A percentile compares a stretch with the other conserved stretches of the same genome.
Conservation (phyloP, 805 yeast species). For the Ogataea philodendri region DNA sequence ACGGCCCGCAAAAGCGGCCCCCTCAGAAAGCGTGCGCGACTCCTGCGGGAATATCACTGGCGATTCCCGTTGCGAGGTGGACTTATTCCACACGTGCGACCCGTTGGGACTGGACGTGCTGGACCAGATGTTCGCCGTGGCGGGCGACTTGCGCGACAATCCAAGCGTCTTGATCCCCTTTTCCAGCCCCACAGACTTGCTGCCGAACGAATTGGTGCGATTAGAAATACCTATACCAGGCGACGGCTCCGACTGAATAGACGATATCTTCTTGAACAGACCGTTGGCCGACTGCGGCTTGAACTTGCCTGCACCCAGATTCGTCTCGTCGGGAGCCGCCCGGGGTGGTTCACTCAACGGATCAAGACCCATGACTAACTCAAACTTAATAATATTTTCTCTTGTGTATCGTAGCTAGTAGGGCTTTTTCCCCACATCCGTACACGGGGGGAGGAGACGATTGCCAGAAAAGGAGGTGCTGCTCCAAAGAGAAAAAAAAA, state of each 20-base stretch:
- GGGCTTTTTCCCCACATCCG: constrained; percentile 7
- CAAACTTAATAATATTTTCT: constrained; percentile 8
- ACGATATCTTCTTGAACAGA: constrained; percentile 23
- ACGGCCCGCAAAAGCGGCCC: constrained; percentile 8
- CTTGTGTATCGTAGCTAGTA: constrained; percentile 2
- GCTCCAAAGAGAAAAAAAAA: constrained; percentile 4
- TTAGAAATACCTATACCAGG: constrained; percentile 4
- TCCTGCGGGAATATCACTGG: constrained; percentile 7
- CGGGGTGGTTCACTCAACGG: too few relatives aligned
- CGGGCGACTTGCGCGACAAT: constrained; percentile 10
- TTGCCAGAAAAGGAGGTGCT: constrained; percentile 1
- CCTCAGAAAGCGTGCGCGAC: constrained; percentile 9
- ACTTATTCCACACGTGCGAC: constrained; percentile 10
- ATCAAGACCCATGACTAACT: constrained; percentile 12
- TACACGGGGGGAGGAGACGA: constrained; percentile 2
- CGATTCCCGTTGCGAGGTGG: constrained; percentile 7
- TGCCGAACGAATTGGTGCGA: constrained; percentile 1
- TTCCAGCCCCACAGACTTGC: constrained; percentile 9
- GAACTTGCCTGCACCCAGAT: constrained; percentile 17
- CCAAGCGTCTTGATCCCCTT: constrained; percentile 16
- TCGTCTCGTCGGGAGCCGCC: constrained; percentile 6
- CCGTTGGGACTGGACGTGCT: constrained; percentile 9
- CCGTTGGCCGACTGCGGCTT: constrained; percentile 30
- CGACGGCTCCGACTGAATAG: constrained; percentile 9
- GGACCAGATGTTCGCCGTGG: constrained; percentile 7